Evolutionary conservation across 1,139 yeast species (phyloP), one percentile per base, ranked within the genome.

Genomic region (Suhomyces kunorum): DNA sequence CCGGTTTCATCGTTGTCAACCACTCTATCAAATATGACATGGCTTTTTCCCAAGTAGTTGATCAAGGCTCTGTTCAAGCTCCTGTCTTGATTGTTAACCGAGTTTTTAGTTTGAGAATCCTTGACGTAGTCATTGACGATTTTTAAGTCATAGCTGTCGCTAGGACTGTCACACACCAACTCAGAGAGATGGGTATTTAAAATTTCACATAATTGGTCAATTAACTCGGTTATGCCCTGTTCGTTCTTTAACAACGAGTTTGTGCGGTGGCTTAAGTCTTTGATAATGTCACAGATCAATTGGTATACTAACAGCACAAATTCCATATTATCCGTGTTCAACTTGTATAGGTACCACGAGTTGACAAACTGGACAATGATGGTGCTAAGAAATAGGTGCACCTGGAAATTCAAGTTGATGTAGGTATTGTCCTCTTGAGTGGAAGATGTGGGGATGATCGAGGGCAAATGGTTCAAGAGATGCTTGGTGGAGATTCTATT

Each of bases 331-430:
- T 66, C 67, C 2, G 76, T 70, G 41, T 70, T 68, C 15, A 72
- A 53, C 45, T 68, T 69, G 24, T 43, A 46, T 30, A 63, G 51
- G 47, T 70, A 72, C 78, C 78, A 72, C 34, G 71, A 58, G 40
- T 59, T 56, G 16, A 72, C 63, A 43, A 58, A 71, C 28, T 62
- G 58, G 8, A 61, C 53, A 45, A 68, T 56, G 5, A 71, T 64
- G 2, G 64, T 53, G 15, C 68, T 59, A 14, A 71, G 47, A 38
- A 71, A 66, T 37, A 70, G 48, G 46, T 72, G 76, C 14, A 71
- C 40, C 41, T 68, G 64, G 34, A 68, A 56, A 43, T 70, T 69
- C 13, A 69, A 49, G 22, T 54, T 44, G 7, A 43, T 18, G 26
- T 47, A 44, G 6, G 47, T 40, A 13, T 47, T 43, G 3, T 47